Conservation (phyloP, 2,329 filamentous ascomycete genomes). For the Colletotrichum viniferum region DNA sequence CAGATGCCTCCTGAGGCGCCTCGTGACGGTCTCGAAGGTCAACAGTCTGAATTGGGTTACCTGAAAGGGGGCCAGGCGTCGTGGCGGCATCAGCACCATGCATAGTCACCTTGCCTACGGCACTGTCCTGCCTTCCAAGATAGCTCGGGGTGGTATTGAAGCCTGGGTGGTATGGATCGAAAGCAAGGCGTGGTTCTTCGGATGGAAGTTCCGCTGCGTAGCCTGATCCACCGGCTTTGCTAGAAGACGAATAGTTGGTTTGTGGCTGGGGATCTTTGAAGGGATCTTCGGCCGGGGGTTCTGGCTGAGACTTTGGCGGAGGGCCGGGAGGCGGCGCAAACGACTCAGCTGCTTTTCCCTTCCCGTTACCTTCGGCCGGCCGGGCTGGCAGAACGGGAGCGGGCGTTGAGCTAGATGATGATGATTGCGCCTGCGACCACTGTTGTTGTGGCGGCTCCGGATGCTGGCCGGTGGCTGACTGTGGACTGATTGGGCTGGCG, state of each 20-base stretch:
- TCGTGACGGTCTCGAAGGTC: conserved; percentile 21
- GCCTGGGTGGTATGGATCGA: conserved; percentile 45
- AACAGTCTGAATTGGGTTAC: conserved; percentile 14
- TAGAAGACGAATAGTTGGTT: neutral
- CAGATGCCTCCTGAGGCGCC: conserved; percentile 22
- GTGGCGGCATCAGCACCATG: conserved; percentile 35
- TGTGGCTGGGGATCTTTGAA: conserved; percentile 28
- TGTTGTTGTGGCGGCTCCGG: conserved; percentile 10
- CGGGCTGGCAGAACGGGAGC: conserved; percentile 1
- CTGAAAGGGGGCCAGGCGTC: conserved; percentile 8
- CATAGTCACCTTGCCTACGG: conserved; percentile 45
- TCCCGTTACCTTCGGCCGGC: conserved; percentile 22
- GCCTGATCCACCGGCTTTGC: conserved; percentile 24
- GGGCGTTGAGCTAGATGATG: conserved; percentile 17
- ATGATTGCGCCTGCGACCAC: conserved; percentile 25
- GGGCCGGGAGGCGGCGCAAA: conserved; percentile 19
- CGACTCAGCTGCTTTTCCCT: conserved; percentile 30
- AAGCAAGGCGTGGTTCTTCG: conserved; percentile 38
- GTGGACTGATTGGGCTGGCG: conserved; percentile 28
- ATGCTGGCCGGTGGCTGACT: conserved; percentile 23
- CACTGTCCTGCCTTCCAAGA: conserved; percentile 43
- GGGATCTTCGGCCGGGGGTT: conserved; percentile 30
- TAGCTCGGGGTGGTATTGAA: conserved; percentile 36
- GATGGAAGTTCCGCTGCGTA: conserved; percentile 20
- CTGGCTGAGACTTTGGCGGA: conserved; percentile 33